Base-by-base conservation (phyloP, 768 basidiomycete species). In the Hygrophorus russula region DNA sequence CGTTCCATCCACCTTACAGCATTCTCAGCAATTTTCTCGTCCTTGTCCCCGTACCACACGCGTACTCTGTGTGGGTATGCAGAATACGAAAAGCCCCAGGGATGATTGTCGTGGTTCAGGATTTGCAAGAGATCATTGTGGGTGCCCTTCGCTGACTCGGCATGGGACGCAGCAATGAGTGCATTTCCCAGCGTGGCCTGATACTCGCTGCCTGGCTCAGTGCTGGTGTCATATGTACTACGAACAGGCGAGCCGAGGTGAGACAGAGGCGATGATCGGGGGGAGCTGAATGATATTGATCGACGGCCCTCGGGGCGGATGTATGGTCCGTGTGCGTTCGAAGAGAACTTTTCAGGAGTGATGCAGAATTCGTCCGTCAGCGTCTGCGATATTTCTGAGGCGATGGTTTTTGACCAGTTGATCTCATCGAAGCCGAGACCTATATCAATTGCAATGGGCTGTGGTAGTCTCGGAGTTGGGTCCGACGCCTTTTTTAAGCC, bases 1-100 rank as follows among this genome's bases (percentile, higher is more conserved):
- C 74, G 76, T 60, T 92, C 87, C 85, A 92, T 87, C 89, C 90
- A 94, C 52, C 84, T 65, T 32, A 98, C 82, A 36, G 89, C 86
- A 52, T 83, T 80, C 58, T 94, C 84, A 28, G 83, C 82, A 47
- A 99, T 94, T 64, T 82, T 84, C 62, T 97, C 94, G 59, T 99
- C 94, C 50, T 71, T 76, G 52, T 91, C 86, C 2, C 94, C 94
- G 51, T 91, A 91, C 90, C 90, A 97, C 32, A 99, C 80, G 34
- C 75, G 76, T 36, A 88, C 83, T 20, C 64, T 68, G 53, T 84
- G 81, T 11, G 77, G 76, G 50, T 93, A 85, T 15, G 85, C 73
- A 12, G 73, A 59, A 57, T 97, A 97, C 8, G 80, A 81, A 63
- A 96, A 93, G 0, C 89, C 94, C 86, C 87, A 90, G 1, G 86